Evolutionary conservation across 2,329 filamentous ascomycete species (phyloP), one percentile per base, ranked within the genome.

Genomic region (Microdochium nivale): DNA sequence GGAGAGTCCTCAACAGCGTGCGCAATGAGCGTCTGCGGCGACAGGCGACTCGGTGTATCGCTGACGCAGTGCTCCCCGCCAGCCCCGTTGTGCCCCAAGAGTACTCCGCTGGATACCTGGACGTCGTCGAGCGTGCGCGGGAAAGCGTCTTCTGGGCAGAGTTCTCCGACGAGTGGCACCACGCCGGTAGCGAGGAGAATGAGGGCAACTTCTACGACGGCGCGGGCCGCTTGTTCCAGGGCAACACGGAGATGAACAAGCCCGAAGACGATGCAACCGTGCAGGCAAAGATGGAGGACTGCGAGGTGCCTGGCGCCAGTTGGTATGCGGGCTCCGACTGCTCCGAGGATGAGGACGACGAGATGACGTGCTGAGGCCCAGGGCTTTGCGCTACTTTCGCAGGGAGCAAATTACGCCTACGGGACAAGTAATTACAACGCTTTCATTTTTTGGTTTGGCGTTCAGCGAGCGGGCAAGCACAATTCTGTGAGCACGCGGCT

Each of bases 181-280:
- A 23, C 16, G 21, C 21, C 10, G 49, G 40, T 13, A n/a, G 25
- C 14, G 49, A 51, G 40, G 49, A 51, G 25, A 46, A 33, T 25
- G 25, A 37, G 25, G 49, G 49, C 25, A 47, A 47, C 40, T 51
- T 51, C 25, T 51, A 51, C 24, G 49, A 51, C 24, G 49, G 49
- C 14, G 23, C 21, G 37, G 49, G 49, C 9, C 27, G 43, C 25
- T 21, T 46, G 24, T 51, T 51, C 40, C 16, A 46, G 25, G 49
- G 49, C 2, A 51, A 47, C 7, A 33, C 25, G 33, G 49, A 51
- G 49, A 33, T 37, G 21, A 51, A 51, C 40, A 19, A 33, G 4
- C 37, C 49, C 2, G 49, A 46, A 10, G 49, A 51, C 9, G 27
- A 16, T n/a, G 27, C 27, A 4, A 13, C 32, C 16, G 49, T 51